phyloP scores from a whole-genome alignment of 495 filamentous ascomycete genomes.

The Aspergillus heteromorphus region DNA sequence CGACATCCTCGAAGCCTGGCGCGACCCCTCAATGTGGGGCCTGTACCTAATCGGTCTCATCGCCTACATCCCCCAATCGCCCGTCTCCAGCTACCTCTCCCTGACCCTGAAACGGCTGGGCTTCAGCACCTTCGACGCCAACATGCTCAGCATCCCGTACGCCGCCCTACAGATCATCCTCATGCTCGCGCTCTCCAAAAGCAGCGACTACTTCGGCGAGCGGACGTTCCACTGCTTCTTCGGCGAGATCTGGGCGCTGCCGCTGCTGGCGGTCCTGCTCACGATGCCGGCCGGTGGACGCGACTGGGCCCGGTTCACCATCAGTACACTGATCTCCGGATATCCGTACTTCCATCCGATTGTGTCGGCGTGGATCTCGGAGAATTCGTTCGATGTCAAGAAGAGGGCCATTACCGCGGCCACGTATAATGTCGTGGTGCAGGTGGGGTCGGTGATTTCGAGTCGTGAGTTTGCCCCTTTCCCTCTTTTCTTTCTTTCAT shows the following conservation, averaged over 20 bases:
- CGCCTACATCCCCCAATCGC: constrained; percentile 40
- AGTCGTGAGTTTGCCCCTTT: constrained; percentile 14
- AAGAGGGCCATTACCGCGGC: constrained; percentile 40
- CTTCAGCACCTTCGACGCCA: constrained; percentile 41
- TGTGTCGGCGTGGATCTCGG: constrained; percentile 35
- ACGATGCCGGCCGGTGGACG: constrained; percentile 26
- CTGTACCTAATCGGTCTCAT: constrained; percentile 43
- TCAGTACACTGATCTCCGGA: constrained; percentile 35
- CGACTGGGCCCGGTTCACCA: constrained; percentile 36
- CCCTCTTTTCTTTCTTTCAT: neutral
- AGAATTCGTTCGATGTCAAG: constrained; percentile 38
- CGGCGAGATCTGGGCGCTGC: constrained; percentile 44
- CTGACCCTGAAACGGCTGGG: constrained; percentile 36
- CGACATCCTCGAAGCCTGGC: constrained; percentile 28
- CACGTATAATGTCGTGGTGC: constrained; percentile 41
- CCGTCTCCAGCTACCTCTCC: constrained; percentile 39
- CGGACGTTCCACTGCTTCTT: constrained; percentile 39
- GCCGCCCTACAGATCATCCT: constrained; percentile 39
- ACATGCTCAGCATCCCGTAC: constrained; percentile 43
- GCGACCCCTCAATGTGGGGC: constrained; percentile 37
- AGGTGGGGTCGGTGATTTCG: constrained; percentile 28
- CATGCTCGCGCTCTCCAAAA: constrained; percentile 37
- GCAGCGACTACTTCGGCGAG: constrained; percentile 40
- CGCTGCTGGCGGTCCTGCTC: constrained; percentile 35
- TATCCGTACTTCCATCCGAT: constrained; percentile 47